phyloP scores from a whole-genome alignment of 148 eudicot genomes.

The Chenopodium berlandieri region DNA sequence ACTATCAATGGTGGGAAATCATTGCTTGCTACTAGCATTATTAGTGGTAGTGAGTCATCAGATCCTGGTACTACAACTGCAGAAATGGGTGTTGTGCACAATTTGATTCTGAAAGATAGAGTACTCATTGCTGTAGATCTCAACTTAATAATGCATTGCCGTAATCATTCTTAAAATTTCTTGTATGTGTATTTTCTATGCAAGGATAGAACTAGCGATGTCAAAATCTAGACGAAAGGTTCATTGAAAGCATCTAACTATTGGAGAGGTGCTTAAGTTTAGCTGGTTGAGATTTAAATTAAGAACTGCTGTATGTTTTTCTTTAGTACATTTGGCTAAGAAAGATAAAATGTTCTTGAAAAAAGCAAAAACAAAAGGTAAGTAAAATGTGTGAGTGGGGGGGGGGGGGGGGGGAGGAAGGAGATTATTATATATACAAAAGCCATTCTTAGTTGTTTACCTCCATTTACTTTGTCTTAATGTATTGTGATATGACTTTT shows the following conservation, averaged over 20 bases:
- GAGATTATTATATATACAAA: neutral
- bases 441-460: neutral
- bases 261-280: neutral
- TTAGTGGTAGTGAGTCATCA: conserved; percentile 59
- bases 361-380: too few relatives aligned
- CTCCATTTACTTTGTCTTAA: neutral
- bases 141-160: conserved; percentile 6
- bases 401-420: too few relatives aligned
- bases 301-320: neutral
- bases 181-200: neutral
- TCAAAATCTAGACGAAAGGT: neutral
- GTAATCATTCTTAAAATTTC: neutral
- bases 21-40: conserved; percentile 69
- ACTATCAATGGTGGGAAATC: conserved; percentile 81
- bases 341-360: neutral
- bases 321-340: neutral
- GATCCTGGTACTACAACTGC: conserved; percentile 50
- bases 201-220: neutral
- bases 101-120: conserved; percentile 89
- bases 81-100: conserved; percentile 65
- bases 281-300: neutral
- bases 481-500: neutral
- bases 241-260: neutral
- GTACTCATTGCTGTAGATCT: conserved; percentile 70
- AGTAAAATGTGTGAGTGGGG: too few relatives aligned